Evolutionary conservation across 75 land plant genomes (phyloP).

Genomic region (Sequoiadendron giganteum): DNA sequence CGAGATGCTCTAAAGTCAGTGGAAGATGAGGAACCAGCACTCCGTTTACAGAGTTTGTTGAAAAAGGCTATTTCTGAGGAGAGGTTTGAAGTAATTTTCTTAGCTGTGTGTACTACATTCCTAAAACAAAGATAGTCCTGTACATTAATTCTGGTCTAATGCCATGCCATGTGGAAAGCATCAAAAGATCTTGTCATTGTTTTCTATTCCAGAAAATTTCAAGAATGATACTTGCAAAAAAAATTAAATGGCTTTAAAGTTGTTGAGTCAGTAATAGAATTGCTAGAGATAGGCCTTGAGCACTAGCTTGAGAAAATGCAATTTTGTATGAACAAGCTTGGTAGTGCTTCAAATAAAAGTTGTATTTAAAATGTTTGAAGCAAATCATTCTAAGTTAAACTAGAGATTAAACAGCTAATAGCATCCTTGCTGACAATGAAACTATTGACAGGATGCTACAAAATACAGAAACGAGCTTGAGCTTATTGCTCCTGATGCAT

Average conservation of each 20-base stretch:
- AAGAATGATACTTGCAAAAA: background rate
- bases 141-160: background rate
- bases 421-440: background rate
- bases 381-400: background rate
- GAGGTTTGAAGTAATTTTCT: conserved; percentile 55
- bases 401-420: background rate
- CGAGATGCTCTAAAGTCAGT: conserved; percentile 66
- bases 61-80: conserved; percentile 69
- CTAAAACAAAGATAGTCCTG: background rate
- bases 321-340: background rate
- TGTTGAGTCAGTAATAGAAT: background rate
- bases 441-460: conserved; percentile 69
- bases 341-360: background rate
- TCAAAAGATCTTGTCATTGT: background rate
- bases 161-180: background rate
- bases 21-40: conserved; percentile 77
- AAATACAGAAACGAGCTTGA: conserved; percentile 62
- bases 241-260: background rate
- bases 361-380: background rate
- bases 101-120: background rate
- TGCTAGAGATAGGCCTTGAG: background rate
- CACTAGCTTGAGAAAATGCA: background rate
- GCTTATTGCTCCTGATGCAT: conserved; percentile 54
- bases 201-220: background rate
- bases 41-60: conserved; percentile 55